Conservation (phyloP, 441 rosid genomes). For the Pelargonium myrrhifolium region DNA sequence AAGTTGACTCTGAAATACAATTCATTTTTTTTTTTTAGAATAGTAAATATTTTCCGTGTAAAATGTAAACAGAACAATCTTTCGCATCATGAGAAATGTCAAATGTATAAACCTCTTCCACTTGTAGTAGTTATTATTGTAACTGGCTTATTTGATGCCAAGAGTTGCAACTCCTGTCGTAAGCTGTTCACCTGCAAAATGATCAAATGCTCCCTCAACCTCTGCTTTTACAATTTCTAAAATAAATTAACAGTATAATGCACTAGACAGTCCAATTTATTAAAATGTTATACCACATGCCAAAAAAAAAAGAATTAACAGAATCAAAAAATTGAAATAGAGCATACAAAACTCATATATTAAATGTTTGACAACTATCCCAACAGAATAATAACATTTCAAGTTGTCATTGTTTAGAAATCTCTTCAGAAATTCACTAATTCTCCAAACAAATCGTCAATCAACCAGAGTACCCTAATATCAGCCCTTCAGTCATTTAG, state of each 20-base stretch:
- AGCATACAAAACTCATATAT: not conserved
- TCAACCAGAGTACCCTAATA: too few species aligned
- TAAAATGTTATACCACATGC: slow-evolving; percentile 2
- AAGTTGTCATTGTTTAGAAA: not conserved
- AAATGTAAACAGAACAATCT: too few species aligned
- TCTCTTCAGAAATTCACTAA: not conserved
- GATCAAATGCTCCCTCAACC: slow-evolving; percentile 13
- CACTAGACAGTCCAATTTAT: not conserved
- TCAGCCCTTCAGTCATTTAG: too few species aligned
- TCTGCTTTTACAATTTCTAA: slow-evolving; percentile 11
- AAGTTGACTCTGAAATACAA: not conserved
- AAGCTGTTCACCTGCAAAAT: slow-evolving; percentile 60
- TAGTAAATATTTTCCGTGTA: too few species aligned
- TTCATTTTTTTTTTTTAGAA: too few species aligned
- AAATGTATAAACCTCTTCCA: slow-evolving; percentile 49
- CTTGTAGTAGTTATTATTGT: slow-evolving; percentile 64
- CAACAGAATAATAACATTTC: not conserved
- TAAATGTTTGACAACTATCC: not conserved
- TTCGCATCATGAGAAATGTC: slow-evolving; percentile 7
- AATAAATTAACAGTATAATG: slow-evolving; percentile 6
- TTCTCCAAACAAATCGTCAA: too few species aligned
- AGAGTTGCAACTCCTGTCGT: slow-evolving; percentile 52
- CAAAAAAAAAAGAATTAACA: too few species aligned
- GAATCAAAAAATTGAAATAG: not conserved
- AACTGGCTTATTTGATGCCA: slow-evolving; percentile 53